Evolutionary conservation across 2,329 filamentous ascomycete species (phyloP), one percentile per base, ranked within the genome.

Genomic region (Colletotrichum sidae): DNA sequence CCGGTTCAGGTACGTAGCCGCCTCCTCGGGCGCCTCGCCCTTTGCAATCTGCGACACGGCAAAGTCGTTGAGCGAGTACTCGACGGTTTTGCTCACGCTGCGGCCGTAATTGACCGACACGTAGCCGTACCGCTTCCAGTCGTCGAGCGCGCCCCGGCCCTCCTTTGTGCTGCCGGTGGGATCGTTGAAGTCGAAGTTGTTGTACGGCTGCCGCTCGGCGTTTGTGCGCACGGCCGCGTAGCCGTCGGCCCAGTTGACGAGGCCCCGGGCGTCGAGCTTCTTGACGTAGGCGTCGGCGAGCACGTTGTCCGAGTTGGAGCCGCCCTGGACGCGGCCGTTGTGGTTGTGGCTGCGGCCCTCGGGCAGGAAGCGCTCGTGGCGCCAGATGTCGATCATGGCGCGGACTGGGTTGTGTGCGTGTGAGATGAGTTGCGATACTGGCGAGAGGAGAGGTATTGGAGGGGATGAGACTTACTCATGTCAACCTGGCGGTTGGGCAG

Each of bases 221-320:
- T 89, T 81, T 15, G 81, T 86, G n/a, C 80, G 72, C 80, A 86
- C 85, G 10, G 84, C 84, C 35, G 75, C 74, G 65, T 85, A 86
- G 1, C 79, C 84, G 45, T 82, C 81, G 1, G 76, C 74, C 87
- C 87, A 89, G 67, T 89, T 80, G 17, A 89, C 79, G 71, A 5
- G 86, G 73, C 3, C 84, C 80, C 41, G 2, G 1, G 39, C 17
- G 2, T 65, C 58, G 13, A 70, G 66, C 5, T 68, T 65, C 72
- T 89, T 88, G 3, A 87, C 80, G 58, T 86, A 88, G 0, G 86
- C 86, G 68, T 89, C 87, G 6, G 86, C 86, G 13, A 89, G 80
- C 1, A 89, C 80, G 42, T 88, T 88, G 70, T 89, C 86, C 0
- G 85, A 84, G 64, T 88, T 87, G 15, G 83, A 86, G 4, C 86